Conservation (phyloP, 179 eudicot species). For the Carnegiea gigantea region DNA sequence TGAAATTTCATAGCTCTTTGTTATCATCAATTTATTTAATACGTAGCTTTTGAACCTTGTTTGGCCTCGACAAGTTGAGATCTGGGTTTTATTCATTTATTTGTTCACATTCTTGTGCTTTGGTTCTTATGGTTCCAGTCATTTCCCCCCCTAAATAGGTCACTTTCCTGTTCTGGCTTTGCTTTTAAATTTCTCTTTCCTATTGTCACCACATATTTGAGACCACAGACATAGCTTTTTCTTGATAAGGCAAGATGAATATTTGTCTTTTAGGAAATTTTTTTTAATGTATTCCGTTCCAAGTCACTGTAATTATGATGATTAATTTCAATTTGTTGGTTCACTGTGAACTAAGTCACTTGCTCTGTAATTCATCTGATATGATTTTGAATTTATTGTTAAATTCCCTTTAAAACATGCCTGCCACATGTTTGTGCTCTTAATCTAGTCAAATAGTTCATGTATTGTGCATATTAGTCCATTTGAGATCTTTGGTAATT, state of each 20-base stretch:
- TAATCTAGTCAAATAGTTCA: not conserved
- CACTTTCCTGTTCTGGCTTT: constrained; percentile 35
- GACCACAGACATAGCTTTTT: constrained; percentile 27
- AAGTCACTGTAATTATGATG: constrained; percentile 19
- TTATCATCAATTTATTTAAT: not conserved
- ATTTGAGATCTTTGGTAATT: too few relatives aligned
- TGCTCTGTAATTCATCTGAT: constrained; percentile 1
- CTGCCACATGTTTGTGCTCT: not conserved
- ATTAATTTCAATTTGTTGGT: constrained; percentile 16
- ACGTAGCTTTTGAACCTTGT: constrained; percentile 8
- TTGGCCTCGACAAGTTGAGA: constrained; percentile 38
- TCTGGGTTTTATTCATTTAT: constrained; percentile 40
- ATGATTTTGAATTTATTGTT: too few relatives aligned
- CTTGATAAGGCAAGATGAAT: too few relatives aligned
- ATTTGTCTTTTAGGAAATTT: constrained; percentile 36
- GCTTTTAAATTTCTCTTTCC: constrained; percentile 22
- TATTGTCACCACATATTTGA: constrained; percentile 27
- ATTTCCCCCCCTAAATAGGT: constrained; percentile 26
- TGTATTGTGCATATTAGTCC: not conserved
- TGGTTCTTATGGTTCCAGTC: constrained; percentile 15
- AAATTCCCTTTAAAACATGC: not conserved
- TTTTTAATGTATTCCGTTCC: not conserved
- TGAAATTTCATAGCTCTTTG: not conserved
- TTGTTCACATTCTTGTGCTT: constrained; percentile 17
- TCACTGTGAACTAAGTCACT: not conserved